Conservation (phyloP, 805 yeast species). For the Wickerhamiella kurtzmanii region DNA sequence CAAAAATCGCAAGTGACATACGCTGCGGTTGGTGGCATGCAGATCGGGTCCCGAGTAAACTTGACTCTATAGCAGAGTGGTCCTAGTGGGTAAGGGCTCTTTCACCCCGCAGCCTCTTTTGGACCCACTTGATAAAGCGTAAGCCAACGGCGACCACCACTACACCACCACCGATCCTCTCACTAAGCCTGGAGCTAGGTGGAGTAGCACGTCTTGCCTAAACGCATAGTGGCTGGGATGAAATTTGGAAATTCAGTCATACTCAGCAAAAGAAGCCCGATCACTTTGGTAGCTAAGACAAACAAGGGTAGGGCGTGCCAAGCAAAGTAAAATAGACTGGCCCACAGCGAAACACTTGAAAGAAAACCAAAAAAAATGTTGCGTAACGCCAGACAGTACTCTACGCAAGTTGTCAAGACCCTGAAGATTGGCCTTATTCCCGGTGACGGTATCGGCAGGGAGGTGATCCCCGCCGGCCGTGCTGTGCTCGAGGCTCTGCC, state of each 20-base stretch:
- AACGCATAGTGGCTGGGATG: not conserved
- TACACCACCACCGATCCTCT: too few species aligned
- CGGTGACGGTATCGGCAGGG: constrained; percentile 97
- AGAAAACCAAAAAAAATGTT: not conserved
- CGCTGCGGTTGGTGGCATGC: too few species aligned
- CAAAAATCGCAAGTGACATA: too few species aligned
- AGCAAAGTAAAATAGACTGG: too few species aligned
- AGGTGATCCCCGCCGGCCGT: constrained; percentile 94
- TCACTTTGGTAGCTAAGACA: too few species aligned
- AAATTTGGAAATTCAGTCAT: not conserved
- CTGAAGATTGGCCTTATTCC: constrained; percentile 57
- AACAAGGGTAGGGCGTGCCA: too few species aligned
- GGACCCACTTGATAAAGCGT: not conserved
- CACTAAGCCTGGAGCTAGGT: too few species aligned
- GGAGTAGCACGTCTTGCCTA: too few species aligned
- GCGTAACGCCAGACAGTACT: not conserved
- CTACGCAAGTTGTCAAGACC: constrained; percentile 7
- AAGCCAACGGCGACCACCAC: too few species aligned
- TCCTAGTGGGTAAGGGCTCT: not conserved
- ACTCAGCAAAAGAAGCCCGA: not conserved
- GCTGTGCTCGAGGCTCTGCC: constrained; percentile 70
- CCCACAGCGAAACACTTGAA: too few species aligned
- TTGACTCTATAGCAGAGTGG: not conserved
- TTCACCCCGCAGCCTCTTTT: too few species aligned
- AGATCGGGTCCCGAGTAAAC: not conserved